Conservation (phyloP, 2,329 filamentous ascomycete genomes). For the Penicillium brevicompactum region DNA sequence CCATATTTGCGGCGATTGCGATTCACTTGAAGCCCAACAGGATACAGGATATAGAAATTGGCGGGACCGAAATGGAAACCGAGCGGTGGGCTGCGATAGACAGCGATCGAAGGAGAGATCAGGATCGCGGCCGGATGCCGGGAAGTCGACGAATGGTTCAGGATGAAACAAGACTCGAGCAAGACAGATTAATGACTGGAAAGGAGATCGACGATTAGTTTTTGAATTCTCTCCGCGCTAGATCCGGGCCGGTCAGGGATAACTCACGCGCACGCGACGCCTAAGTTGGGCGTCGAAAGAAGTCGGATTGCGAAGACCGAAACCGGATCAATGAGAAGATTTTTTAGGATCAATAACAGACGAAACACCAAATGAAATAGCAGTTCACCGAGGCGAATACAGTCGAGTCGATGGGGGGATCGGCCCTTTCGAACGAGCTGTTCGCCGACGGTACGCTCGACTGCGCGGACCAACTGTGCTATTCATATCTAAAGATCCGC, state of each 20-base stretch:
- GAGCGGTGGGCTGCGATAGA: not conserved
- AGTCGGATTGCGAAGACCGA: not conserved
- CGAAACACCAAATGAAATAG: not conserved
- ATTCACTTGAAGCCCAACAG: not conserved
- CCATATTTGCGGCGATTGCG: constrained; percentile 36
- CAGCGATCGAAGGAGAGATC: not conserved
- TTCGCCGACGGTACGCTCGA: constrained; percentile 3
- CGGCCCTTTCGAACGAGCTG: constrained; percentile 2
- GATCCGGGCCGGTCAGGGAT: constrained; percentile 17
- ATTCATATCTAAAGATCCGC: not conserved
- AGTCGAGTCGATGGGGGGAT: not conserved
- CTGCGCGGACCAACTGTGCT: constrained; percentile 7
- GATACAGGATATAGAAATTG: not conserved
- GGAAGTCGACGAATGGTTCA: not conserved
- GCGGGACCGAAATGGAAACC: not conserved
- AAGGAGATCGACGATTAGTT: constrained; percentile 1
- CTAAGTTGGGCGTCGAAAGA: not conserved
- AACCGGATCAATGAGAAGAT: not conserved
- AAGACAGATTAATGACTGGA: constrained; percentile 8
- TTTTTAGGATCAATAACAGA: not conserved
- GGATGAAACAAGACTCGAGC: not conserved
- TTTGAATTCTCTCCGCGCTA: not conserved
- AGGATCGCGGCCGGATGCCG: not conserved
- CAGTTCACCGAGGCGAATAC: not conserved
- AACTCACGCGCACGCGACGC: constrained; percentile 22